Percentiles rank a stretch among this genome's conserved stretches.
Evolutionary conservation across 73 alveolate species (phyloP).

Genomic region (Stentor coeruleus): DNA sequence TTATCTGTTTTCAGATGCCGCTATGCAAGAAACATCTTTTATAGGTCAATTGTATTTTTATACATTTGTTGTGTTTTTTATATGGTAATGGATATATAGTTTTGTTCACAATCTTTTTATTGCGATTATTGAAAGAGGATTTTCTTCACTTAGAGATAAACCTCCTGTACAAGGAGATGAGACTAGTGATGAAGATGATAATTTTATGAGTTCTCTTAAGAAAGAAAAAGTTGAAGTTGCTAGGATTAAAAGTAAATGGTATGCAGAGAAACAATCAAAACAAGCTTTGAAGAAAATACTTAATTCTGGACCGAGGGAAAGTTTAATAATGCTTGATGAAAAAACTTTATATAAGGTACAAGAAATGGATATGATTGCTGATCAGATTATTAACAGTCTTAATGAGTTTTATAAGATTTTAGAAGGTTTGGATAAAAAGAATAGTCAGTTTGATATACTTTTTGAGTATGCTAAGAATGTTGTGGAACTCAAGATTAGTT

Average conservation of each 20-base stretch:
- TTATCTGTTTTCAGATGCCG: not conserved
- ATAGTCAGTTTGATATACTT: too few relatives aligned
- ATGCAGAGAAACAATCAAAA: not conserved
- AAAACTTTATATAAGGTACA: not conserved
- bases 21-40: not conserved
- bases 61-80: conserved; percentile 19
- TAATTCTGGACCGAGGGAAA: not conserved
- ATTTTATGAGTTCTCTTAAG: not conserved
- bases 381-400: too few relatives aligned
- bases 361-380: not conserved
- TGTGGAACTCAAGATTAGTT: too few relatives aligned
- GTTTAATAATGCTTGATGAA: not conserved
- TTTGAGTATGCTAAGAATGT: too few relatives aligned
- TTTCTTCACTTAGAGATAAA: not conserved
- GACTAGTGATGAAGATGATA: not conserved
- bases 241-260: not conserved
- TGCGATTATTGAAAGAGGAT: not conserved
- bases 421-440: too few relatives aligned
- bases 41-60: conserved; percentile 2
- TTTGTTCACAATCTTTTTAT: too few relatives aligned
- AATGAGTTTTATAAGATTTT: too few relatives aligned
- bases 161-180: not conserved
- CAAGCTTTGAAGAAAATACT: not conserved
- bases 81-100: not conserved
- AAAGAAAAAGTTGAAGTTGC: not conserved